phyloP scores from a whole-genome alignment of 2,329 filamentous ascomycete genomes.

The Neonectria ditissima region DNA sequence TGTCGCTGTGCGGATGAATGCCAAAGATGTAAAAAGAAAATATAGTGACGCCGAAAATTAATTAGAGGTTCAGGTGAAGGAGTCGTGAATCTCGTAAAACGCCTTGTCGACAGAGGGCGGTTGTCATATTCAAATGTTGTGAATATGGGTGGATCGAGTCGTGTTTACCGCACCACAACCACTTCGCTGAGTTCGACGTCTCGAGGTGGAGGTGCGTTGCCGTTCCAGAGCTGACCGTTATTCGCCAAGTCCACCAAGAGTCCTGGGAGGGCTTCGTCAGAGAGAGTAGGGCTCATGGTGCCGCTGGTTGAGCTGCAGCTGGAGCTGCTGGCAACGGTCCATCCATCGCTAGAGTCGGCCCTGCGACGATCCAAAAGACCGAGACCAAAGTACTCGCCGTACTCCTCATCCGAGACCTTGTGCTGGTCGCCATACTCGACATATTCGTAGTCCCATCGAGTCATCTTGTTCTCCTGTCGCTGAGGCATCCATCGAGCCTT shows the following conservation, averaged over 20 bases:
- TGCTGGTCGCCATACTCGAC: slow-evolving; percentile 81
- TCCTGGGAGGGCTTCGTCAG: slow-evolving; percentile 56
- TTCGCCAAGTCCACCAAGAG: slow-evolving; percentile 52
- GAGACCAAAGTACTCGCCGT: slow-evolving; percentile 60
- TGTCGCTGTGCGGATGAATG: slow-evolving; percentile 56
- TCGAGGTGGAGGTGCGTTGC: slow-evolving; percentile 47
- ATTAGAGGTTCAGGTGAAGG: slow-evolving; percentile 44
- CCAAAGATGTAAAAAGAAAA: slow-evolving; percentile 52
- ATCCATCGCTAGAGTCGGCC: slow-evolving; percentile 79
- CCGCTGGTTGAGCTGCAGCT: slow-evolving; percentile 65
- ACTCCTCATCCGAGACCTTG: slow-evolving; percentile 59
- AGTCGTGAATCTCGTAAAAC: slow-evolving; percentile 41
- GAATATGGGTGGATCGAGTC: slow-evolving; percentile 10
- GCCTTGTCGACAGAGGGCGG: not conserved
- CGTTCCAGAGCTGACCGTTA: slow-evolving; percentile 48
- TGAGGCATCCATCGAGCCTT: slow-evolving; percentile 85
- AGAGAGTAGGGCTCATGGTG: slow-evolving; percentile 62
- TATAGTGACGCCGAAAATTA: slow-evolving; percentile 49
- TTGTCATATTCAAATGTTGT: not conserved
- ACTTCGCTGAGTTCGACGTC: slow-evolving; percentile 61
- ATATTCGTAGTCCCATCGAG: slow-evolving; percentile 96
- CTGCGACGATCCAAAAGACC: slow-evolving; percentile 58
- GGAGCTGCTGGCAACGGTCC: slow-evolving; percentile 88
- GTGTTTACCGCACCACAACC: slow-evolving; percentile 55
- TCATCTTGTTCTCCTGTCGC: slow-evolving; percentile 84